Evolutionary conservation across 768 basidiomycete species (phyloP).

Genomic region (Crepidotus variabilis): DNA sequence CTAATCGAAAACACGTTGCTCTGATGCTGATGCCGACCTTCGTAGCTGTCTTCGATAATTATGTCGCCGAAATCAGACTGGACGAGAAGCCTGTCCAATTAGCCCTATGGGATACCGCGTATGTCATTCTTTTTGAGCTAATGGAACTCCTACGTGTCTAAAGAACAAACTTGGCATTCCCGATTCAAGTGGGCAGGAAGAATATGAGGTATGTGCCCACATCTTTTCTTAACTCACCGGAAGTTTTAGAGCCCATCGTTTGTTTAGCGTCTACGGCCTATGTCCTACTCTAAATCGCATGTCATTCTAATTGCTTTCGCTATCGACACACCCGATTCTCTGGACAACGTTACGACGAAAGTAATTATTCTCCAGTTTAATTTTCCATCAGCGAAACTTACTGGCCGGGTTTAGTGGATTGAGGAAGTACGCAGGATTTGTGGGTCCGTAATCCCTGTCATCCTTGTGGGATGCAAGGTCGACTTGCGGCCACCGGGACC

Average conservation of each 20-base stretch:
- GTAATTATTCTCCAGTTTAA: conserved; percentile 31
- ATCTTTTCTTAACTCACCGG: conserved; percentile 4
- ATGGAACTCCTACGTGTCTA: conserved; percentile 7
- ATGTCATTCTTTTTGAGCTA: conserved; percentile 31
- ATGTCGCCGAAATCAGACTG: conserved; percentile 95
- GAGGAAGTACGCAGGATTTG: conserved; percentile 98
- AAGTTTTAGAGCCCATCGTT: conserved; percentile 7
- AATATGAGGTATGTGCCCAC: conserved; percentile 74
- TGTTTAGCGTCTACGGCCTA: conserved; percentile 80
- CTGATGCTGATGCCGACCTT: conserved; percentile 13
- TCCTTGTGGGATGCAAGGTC: conserved; percentile 95
- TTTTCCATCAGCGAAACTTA: not conserved
- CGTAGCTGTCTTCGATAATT: conserved; percentile 96
- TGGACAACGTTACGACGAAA: conserved; percentile 95
- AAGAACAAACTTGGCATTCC: conserved; percentile 10
- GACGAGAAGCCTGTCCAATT: conserved; percentile 98
- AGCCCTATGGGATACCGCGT: conserved; percentile 99
- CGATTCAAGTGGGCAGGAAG: conserved; percentile 84
- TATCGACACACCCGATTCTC: conserved; percentile 92
- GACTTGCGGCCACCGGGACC: conserved; percentile 72
- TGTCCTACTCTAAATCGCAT: conserved; percentile 98
- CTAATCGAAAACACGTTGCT: conserved; percentile 15
- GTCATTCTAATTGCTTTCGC: conserved; percentile 98
- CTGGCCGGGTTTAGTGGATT: conserved; percentile 69
- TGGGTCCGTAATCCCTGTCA: conserved; percentile 86